Conservation (phyloP, 768 basidiomycete species). For the Inosperma sp. region DNA sequence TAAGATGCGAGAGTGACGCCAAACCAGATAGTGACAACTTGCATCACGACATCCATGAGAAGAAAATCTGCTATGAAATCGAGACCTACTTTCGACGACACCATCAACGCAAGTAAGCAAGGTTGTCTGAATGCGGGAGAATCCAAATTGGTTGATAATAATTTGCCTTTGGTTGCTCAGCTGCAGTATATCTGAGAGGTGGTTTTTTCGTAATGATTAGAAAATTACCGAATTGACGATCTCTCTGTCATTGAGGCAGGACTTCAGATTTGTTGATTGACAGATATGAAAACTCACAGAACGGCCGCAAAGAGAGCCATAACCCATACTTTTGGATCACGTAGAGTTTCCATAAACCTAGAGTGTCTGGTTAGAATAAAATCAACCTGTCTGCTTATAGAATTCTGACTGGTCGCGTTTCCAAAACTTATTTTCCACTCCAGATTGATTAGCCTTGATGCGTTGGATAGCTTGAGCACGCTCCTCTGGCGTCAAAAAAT, state of each 20-base stretch:
- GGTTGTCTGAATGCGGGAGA: slow-evolving; percentile 60
- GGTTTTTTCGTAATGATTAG: slow-evolving; percentile 2
- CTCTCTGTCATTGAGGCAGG: slow-evolving; percentile 38
- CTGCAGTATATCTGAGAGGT: slow-evolving; percentile 29
- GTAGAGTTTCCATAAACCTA: slow-evolving; percentile 65
- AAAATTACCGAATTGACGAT: slow-evolving; percentile 58
- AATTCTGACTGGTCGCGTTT: slow-evolving; percentile 67
- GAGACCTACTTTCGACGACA: slow-evolving; percentile 56
- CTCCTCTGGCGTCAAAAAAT: slow-evolving; percentile 68
- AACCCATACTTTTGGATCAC: slow-evolving; percentile 72
- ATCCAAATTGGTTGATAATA: slow-evolving; percentile 69
- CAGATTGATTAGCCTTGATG: slow-evolving; percentile 71
- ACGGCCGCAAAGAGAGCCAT: slow-evolving; percentile 62
- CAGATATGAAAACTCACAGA: slow-evolving; percentile 57
- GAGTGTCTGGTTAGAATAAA: not conserved
- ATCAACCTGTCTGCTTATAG: no score
- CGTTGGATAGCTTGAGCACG: slow-evolving; percentile 63
- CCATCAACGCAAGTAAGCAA: slow-evolving; percentile 75
- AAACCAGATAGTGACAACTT: slow-evolving; percentile 49
- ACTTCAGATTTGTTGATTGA: not conserved
- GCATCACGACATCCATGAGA: not conserved
- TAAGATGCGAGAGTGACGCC: slow-evolving; percentile 52
- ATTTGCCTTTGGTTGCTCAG: slow-evolving; percentile 74
- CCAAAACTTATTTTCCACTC: slow-evolving; percentile 77
- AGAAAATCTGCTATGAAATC: not conserved